These are phyloP conservation scores for Argentina anserina DNA, from an alignment of 306 rosid genomes.

Conservation along the genomic window DNA sequence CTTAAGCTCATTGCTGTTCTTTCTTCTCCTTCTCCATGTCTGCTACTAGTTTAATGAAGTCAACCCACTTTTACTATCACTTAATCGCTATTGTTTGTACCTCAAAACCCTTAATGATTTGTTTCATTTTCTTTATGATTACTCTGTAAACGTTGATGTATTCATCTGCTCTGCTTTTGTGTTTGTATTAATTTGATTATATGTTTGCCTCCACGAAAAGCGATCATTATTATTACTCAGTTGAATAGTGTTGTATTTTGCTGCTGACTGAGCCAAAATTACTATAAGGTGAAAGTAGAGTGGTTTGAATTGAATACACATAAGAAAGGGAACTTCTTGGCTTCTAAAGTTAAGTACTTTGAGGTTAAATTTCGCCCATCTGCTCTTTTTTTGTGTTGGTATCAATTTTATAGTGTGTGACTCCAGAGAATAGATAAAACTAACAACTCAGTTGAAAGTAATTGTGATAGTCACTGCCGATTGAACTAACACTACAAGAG, in stretches of 20 bases:
- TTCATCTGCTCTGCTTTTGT: neutral
- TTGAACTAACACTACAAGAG: neutral
- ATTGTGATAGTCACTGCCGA: neutral
- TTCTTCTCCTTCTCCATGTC: neutral
- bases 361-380: neutral
- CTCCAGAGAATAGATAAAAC: too few relatives aligned
- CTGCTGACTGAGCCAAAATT: neutral
- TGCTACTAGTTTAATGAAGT: neutral
- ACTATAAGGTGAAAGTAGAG: neutral
- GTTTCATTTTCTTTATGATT: neutral
- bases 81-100: neutral
- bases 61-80: neutral
- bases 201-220: neutral
- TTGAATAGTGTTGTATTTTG: neutral
- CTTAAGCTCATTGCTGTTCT: neutral
- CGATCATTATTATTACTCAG: neutral
- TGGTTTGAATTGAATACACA: too few relatives aligned
- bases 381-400: neutral
- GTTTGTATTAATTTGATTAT: neutral
- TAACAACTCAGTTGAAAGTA: neutral
- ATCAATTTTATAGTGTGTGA: neutral
- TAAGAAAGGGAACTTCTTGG: neutral
- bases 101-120: neutral
- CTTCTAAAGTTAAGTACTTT: neutral
- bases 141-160: neutral